Conservation (phyloP, 305 asterid species). For the Plantago lanceolata region DNA sequence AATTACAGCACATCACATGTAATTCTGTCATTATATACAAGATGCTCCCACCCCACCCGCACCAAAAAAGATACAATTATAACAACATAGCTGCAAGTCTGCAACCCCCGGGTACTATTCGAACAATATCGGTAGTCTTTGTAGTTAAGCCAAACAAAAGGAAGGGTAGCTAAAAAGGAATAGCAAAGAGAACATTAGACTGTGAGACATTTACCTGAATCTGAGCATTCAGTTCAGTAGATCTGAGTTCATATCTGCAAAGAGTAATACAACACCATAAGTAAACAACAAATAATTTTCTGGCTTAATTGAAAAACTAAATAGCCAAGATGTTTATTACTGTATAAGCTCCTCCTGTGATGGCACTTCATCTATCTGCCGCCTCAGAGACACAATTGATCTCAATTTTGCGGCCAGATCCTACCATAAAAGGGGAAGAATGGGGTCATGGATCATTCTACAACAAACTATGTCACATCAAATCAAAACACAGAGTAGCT, state of each 20-base stretch:
- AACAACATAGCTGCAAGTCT: too few relatives aligned
- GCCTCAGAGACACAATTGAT: conserved; percentile 47
- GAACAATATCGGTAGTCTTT: not conserved
- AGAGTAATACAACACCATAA: conserved; percentile 16
- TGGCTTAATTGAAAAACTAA: conserved; percentile 15
- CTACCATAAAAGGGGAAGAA: conserved; percentile 30
- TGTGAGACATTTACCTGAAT: conserved; percentile 51
- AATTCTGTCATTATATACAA: too few relatives aligned
- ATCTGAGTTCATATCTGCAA: conserved; percentile 73
- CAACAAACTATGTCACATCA: not conserved
- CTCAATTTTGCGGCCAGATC: conserved; percentile 60
- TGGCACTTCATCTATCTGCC: conserved; percentile 63
- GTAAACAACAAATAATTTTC: conserved; percentile 5
- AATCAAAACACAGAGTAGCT: not conserved
- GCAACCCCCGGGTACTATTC: too few relatives aligned
- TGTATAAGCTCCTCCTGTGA: conserved; percentile 72
- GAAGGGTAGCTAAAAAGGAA: conserved; percentile 15
- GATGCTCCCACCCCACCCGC: too few relatives aligned
- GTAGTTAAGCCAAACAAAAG: conserved; percentile 24
- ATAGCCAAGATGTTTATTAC: conserved; percentile 35
- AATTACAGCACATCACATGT: too few relatives aligned
- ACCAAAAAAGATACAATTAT: too few relatives aligned
- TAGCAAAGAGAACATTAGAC: conserved; percentile 13
- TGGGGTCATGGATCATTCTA: conserved; percentile 13
- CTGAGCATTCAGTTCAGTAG: conserved; percentile 64